A percentile compares a stretch with the other conserved stretches of the same genome.
phyloP scores from a whole-genome alignment of 352 stramenopile genomes.

The Globisporangium recalcitrans region DNA sequence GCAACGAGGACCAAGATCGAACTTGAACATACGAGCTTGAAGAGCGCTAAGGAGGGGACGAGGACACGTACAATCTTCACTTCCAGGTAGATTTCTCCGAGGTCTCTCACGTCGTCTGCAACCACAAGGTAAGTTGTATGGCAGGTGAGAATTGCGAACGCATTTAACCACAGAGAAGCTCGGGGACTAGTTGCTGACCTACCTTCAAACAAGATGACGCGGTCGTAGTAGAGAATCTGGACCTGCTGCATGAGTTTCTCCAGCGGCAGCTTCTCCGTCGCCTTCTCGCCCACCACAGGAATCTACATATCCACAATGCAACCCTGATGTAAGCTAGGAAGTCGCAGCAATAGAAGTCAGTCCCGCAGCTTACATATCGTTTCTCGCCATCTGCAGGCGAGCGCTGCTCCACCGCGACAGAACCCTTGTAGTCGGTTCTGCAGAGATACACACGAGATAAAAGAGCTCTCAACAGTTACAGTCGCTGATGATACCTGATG shows the following conservation, averaged over 20 bases:
- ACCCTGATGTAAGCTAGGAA: not conserved
- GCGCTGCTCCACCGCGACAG: slow-evolving; percentile 21
- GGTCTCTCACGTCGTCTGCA: slow-evolving; percentile 56
- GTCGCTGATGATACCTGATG: not conserved
- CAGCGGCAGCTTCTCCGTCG: slow-evolving; percentile 37
- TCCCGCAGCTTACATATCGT: slow-evolving; percentile 14
- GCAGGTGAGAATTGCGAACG: no score
- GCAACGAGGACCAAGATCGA: not conserved
- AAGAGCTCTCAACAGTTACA: not conserved
- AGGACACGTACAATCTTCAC: slow-evolving; percentile 37
- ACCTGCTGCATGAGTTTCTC: slow-evolving; percentile 50
- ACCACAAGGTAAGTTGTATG: not conserved
- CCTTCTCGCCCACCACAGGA: slow-evolving; percentile 11
- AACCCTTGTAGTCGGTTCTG: slow-evolving; percentile 34
- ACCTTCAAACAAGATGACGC: slow-evolving; percentile 62
- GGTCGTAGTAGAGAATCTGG: slow-evolving; percentile 54
- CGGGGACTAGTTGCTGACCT: no score
- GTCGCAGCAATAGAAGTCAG: no score
- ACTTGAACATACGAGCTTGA: not conserved
- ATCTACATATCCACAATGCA: not conserved
- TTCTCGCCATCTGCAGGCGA: not conserved
- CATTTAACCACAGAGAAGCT: no score
- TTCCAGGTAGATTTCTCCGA: slow-evolving; percentile 60
- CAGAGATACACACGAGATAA: slow-evolving; percentile 11
- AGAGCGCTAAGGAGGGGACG: not conserved